These are phyloP conservation scores for Eucalyptus erythrocorys DNA, from an alignment of 345 rosid genomes.

Conservation along the genomic window DNA sequence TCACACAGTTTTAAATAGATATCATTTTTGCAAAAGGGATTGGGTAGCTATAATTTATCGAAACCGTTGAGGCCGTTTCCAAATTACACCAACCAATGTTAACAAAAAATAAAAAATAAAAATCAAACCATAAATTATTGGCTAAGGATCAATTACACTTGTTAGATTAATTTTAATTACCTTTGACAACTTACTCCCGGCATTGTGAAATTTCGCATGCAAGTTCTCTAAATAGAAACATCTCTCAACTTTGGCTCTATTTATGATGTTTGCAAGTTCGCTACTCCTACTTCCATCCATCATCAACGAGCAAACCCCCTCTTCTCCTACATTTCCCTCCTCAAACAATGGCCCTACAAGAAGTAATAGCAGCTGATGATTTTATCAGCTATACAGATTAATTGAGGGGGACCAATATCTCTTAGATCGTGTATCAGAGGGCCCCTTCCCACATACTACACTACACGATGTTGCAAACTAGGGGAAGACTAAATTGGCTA, in stretches of 20 bases:
- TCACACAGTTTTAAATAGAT: neutral
- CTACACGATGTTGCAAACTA: neutral
- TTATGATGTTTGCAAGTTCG: neutral
- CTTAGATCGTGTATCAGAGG: neutral
- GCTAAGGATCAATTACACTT: no score
- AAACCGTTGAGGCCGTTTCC: neutral
- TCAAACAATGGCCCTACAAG: neutral
- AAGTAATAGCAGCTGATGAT: neutral
- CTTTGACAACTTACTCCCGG: no score
- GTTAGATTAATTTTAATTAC: no score
- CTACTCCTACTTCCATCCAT: neutral
- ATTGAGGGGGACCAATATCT: neutral
- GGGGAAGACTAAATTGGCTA: neutral
- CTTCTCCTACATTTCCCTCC: neutral
- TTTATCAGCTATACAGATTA: neutral
- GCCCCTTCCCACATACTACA: neutral
- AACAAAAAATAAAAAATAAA: no score
- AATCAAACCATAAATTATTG: no score
- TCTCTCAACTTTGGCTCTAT: neutral
- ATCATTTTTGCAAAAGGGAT: neutral
- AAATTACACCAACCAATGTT: neutral
- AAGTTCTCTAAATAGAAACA: no score
- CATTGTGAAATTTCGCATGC: no score
- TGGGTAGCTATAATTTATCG: neutral
- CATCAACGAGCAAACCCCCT: neutral